phyloP scores from a whole-genome alignment of 2,329 filamentous ascomycete species.

The Trichophyton simii region DNA sequence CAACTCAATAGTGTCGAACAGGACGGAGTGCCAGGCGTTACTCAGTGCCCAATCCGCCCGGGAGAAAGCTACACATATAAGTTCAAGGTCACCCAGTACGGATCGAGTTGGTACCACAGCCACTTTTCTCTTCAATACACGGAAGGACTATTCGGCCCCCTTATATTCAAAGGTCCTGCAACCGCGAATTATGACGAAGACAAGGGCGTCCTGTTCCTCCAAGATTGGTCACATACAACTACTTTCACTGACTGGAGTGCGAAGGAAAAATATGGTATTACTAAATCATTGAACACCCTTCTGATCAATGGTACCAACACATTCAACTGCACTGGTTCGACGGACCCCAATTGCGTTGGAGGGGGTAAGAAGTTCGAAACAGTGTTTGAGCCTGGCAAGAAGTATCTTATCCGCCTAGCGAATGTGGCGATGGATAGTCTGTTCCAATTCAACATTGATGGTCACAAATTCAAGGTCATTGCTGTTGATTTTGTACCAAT shows the following conservation, averaged over 20 bases:
- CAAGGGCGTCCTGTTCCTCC: background rate
- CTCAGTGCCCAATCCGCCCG: slow-evolving; percentile 16
- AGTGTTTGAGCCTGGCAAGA: slow-evolving; percentile 16
- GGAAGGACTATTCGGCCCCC: slow-evolving; percentile 21
- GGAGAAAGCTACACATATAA: slow-evolving; percentile 14
- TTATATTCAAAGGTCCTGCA: slow-evolving; percentile 23
- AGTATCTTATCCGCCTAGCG: slow-evolving; percentile 23
- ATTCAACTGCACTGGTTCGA: background rate
- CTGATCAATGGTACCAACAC: background rate
- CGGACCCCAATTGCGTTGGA: background rate
- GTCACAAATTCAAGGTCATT: slow-evolving; percentile 47
- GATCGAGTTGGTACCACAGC: slow-evolving; percentile 17
- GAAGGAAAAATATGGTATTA: background rate
- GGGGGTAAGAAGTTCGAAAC: background rate
- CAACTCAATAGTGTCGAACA: background rate
- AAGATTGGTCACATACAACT: background rate
- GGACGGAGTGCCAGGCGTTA: slow-evolving; percentile 13
- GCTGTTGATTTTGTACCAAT: slow-evolving; percentile 46
- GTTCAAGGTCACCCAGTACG: slow-evolving; percentile 14
- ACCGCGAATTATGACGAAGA: slow-evolving; percentile 3
- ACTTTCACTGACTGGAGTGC: background rate
- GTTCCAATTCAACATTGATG: slow-evolving; percentile 40
- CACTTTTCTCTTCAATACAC: slow-evolving; percentile 16
- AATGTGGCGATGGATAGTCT: slow-evolving; percentile 37
- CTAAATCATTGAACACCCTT: background rate